Evolutionary conservation across 2,329 filamentous ascomycete genomes (phyloP).

Genomic region (Cladophialophora immunda): DNA sequence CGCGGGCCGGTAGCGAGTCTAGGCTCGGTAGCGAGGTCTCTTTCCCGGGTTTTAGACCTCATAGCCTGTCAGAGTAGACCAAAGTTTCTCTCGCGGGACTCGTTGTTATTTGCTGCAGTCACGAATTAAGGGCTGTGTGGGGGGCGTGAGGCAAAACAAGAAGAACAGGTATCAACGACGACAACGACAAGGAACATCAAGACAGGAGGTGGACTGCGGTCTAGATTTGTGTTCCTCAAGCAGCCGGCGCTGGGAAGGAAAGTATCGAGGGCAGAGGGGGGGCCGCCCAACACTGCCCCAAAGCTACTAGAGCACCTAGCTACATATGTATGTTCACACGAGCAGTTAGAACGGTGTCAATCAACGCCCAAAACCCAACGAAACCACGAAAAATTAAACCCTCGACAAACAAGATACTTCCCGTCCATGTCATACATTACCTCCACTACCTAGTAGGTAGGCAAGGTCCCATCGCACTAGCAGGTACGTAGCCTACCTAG

Average conservation of each 20-base stretch:
- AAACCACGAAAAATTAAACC: too few relatives aligned
- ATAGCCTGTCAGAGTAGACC: too few relatives aligned
- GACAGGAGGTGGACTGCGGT: background rate
- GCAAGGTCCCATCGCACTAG: too few relatives aligned
- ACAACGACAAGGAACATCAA: too few relatives aligned
- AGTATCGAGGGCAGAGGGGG: background rate
- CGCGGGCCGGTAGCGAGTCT: slow-evolving; percentile 3
- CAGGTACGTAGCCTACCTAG: too few relatives aligned
- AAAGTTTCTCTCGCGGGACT: background rate
- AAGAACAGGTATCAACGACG: background rate
- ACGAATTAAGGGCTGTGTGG: background rate
- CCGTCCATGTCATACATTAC: background rate
- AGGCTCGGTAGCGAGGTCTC: background rate
- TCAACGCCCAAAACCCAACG: too few relatives aligned
- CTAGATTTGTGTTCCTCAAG: background rate
- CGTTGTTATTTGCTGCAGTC: too few relatives aligned
- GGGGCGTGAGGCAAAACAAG: background rate
- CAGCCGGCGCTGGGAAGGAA: background rate
- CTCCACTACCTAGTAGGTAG: background rate
- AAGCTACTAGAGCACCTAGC: too few relatives aligned
- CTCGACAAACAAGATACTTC: background rate
- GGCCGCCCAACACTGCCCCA: too few relatives aligned
- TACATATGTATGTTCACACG: too few relatives aligned
- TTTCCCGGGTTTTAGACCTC: too few relatives aligned
- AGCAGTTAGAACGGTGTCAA: too few relatives aligned